A percentile compares a stretch with the other conserved stretches of the same genome.
Conservation (phyloP, 2,329 filamentous ascomycete genomes). For the Byssoonygena ceratinophila region DNA sequence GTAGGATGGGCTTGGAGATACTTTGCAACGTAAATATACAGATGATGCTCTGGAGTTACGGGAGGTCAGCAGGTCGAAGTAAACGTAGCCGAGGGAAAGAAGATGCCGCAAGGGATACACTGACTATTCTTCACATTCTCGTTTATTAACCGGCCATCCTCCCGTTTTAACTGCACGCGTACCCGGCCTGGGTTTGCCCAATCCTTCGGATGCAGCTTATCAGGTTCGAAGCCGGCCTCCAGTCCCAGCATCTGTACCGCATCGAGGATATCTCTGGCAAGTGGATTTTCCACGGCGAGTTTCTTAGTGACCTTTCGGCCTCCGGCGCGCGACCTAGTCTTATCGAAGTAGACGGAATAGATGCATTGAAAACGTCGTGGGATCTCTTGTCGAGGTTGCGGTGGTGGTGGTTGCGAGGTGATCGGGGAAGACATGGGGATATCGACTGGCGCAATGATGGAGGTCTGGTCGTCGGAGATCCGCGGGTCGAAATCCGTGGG, state of each 20-base stretch:
- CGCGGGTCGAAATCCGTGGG: constrained; percentile 52
- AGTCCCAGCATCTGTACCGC: constrained; percentile 62
- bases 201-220: constrained; percentile 88
- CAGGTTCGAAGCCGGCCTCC: constrained; percentile 66
- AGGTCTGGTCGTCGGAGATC: constrained; percentile 22
- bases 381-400: constrained; percentile 35
- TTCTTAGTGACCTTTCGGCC: constrained; percentile 66
- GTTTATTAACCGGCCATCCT: constrained; percentile 42
- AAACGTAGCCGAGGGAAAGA: not conserved
- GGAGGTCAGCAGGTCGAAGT: not conserved
- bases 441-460: constrained; percentile 26
- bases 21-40: constrained; percentile 68
- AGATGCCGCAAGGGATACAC: constrained; percentile 21
- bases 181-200: constrained; percentile 95
- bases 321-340: constrained; percentile 52
- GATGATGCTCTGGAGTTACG: constrained; percentile 55
- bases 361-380: constrained; percentile 75
- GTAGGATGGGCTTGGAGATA: constrained; percentile 72
- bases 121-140: constrained; percentile 53
- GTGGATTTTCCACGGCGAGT: constrained; percentile 69
- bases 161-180: constrained; percentile 58
- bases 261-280: constrained; percentile 79
- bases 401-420: constrained; percentile 33
- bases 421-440: constrained; percentile 42
- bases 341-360: constrained; percentile 94